Evolutionary conservation across 208 protist genomes (phyloP).

Genomic region (Phytomonas francai): DNA sequence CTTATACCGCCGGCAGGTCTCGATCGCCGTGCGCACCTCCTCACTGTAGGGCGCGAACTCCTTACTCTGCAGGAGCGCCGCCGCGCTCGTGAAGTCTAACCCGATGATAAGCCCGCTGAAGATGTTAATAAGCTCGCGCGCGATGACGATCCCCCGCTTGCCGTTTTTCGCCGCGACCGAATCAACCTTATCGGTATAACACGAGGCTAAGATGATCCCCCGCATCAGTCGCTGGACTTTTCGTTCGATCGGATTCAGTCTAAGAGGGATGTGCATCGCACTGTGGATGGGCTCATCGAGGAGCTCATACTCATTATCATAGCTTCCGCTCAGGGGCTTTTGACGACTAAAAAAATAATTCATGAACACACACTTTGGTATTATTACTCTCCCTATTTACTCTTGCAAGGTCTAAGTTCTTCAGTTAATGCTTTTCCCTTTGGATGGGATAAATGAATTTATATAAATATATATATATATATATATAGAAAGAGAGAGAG

Average conservation of each 20-base stretch:
- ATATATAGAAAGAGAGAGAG: constrained; percentile 11
- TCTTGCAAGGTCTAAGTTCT: neutral
- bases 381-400: neutral
- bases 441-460: neutral
- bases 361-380: neutral
- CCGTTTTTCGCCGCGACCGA: constrained; percentile 40
- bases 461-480: too few relatives aligned
- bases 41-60: constrained; percentile 65
- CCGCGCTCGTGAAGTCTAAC: constrained; percentile 59
- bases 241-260: constrained; percentile 72
- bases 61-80: constrained; percentile 34
- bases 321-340: neutral
- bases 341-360: too few relatives aligned
- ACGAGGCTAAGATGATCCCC: constrained; percentile 74
- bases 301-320: constrained; percentile 57
- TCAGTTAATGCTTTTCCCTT: neutral
- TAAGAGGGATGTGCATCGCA: constrained; percentile 81
- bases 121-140: constrained; percentile 73
- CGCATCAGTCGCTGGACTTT: constrained; percentile 86
- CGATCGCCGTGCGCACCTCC: constrained; percentile 61
- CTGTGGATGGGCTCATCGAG: constrained; percentile 63
- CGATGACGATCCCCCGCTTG: constrained; percentile 59
- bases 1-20: constrained; percentile 88
- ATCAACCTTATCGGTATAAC: constrained; percentile 91
- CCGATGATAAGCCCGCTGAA: constrained; percentile 79